Evolutionary conservation across 257 asterid genomes (phyloP), one percentile per base, ranked within the genome.

Genomic region (Gynochthodes officinalis): DNA sequence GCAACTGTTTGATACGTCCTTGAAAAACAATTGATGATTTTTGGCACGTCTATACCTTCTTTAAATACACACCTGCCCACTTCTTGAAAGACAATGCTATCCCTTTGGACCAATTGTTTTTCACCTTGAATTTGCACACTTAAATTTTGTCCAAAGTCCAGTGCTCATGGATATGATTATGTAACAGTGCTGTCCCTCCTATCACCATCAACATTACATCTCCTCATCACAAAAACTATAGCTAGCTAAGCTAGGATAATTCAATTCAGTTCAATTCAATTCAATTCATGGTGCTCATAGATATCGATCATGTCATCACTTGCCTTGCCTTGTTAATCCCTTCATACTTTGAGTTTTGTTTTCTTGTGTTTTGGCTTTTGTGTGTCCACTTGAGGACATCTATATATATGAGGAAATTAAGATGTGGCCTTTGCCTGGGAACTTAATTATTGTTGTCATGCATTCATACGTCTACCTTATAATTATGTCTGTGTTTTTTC

Each of bases 381-480:
- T 76, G 84, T 71, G 82, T 69, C 76, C 80, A 88, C 89, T 85
- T 64, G 87, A 88, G 82, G 77, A 85, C 82, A 82, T 76, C 87
- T 86, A 83, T 76, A 76, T 33, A 79, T 46, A 50, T 50, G 60
- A 74, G 89, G 89, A 83, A 78, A 89, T 67, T 42, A 35, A 63
- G 69, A 53, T 1, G 43, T 76, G 57, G 77, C 70, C 79, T 66
- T 73, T 46, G 59, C 75, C 60, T 76, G 70, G 86, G 83, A 82
- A 77, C 89, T 78, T 84, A 86, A 90, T 92, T 72, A 87, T 90
- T 87, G 82, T 81, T 89, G 89, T 89, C 88, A 86, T 84, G 88
- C 87, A 84, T 80, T 86, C 71, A 78, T 79, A 80, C 84, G 53
- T 86, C 89, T 81, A 69, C 73, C 77, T 77, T 85, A 92, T 92